These are phyloP conservation scores for Aspergillus puulaauensis DNA, from an alignment of 2,329 filamentous ascomycete species.

Conservation along the genomic window DNA sequence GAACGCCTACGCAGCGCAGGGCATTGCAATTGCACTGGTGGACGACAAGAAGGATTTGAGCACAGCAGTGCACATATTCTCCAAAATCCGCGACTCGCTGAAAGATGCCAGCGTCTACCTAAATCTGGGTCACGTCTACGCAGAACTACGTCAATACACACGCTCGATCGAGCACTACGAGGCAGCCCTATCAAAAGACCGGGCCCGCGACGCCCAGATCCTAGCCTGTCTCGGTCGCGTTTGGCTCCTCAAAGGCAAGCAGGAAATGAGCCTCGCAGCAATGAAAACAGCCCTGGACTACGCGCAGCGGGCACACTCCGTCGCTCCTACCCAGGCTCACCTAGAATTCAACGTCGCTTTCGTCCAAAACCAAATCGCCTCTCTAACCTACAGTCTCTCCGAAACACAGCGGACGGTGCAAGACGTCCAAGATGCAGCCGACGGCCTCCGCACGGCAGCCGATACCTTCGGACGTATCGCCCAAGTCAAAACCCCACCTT, in stretches of 20 bases:
- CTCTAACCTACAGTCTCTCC: slow-evolving; percentile 70
- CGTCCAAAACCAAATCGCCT: slow-evolving; percentile 91
- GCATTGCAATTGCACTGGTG: slow-evolving; percentile 87
- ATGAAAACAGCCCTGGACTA: slow-evolving; percentile 66
- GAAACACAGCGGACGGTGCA: slow-evolving; percentile 75
- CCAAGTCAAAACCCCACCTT: slow-evolving; percentile 69
- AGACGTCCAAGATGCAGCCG: slow-evolving; percentile 77
- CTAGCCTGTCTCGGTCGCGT: slow-evolving; percentile 83
- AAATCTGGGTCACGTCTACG: slow-evolving; percentile 90
- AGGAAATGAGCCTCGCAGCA: slow-evolving; percentile 61
- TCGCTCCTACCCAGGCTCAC: slow-evolving; percentile 80
- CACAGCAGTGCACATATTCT: slow-evolving; percentile 79
- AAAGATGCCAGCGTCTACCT: slow-evolving; percentile 85
- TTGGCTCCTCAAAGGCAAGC: slow-evolving; percentile 78
- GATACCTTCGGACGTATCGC: slow-evolving; percentile 63
- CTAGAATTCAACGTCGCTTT: slow-evolving; percentile 98
- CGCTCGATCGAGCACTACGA: slow-evolving; percentile 96
- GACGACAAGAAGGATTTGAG: slow-evolving; percentile 92
- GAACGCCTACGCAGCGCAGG: slow-evolving; percentile 95
- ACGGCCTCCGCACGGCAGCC: slow-evolving; percentile 84
- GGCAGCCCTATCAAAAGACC: slow-evolving; percentile 74
- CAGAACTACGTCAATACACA: slow-evolving; percentile 83
- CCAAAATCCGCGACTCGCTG: slow-evolving; percentile 85
- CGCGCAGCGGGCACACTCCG: slow-evolving; percentile 66
- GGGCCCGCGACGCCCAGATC: slow-evolving; percentile 74